These are phyloP conservation scores for Pisolithus sp. DNA, from an alignment of 768 basidiomycete genomes.

Conservation along the genomic window DNA sequence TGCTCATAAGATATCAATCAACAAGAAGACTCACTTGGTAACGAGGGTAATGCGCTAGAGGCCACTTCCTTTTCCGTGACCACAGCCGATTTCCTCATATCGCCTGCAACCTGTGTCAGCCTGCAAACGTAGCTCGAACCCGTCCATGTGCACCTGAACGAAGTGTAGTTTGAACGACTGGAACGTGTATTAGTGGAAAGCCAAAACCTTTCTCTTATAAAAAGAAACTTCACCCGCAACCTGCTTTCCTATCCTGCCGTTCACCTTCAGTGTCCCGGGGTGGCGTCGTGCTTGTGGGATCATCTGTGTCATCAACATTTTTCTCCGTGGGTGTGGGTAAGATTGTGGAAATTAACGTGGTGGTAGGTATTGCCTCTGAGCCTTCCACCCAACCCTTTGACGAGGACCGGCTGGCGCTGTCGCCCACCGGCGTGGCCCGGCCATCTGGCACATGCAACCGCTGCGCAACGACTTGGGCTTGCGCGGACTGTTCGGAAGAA, in stretches of 20 bases:
- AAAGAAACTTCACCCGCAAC: neutral
- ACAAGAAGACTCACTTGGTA: neutral
- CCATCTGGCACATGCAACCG: conserved; percentile 45
- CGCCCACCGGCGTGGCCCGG: conserved; percentile 30
- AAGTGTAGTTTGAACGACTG: neutral
- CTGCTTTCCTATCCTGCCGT: neutral
- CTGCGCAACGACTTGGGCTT: conserved; percentile 42
- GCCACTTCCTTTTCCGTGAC: neutral
- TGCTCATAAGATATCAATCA: neutral
- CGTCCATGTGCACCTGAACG: neutral
- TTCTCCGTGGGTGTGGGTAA: conserved; percentile 12
- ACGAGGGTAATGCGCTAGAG: neutral
- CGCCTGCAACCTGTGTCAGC: neutral
- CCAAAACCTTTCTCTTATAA: neutral
- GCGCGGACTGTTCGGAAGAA: conserved; percentile 39
- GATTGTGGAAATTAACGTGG: conserved; percentile 10
- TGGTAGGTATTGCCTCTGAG: conserved; percentile 13
- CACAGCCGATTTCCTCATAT: neutral
- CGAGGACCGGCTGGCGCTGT: conserved; percentile 33
- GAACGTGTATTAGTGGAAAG: neutral
- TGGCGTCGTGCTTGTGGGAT: neutral
- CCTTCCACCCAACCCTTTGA: conserved; percentile 26
- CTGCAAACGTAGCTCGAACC: neutral
- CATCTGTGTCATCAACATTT: neutral
- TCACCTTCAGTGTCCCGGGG: neutral